phyloP scores from a whole-genome alignment of 2,329 filamentous ascomycete species.

The Pseudocercospora crystallina region DNA sequence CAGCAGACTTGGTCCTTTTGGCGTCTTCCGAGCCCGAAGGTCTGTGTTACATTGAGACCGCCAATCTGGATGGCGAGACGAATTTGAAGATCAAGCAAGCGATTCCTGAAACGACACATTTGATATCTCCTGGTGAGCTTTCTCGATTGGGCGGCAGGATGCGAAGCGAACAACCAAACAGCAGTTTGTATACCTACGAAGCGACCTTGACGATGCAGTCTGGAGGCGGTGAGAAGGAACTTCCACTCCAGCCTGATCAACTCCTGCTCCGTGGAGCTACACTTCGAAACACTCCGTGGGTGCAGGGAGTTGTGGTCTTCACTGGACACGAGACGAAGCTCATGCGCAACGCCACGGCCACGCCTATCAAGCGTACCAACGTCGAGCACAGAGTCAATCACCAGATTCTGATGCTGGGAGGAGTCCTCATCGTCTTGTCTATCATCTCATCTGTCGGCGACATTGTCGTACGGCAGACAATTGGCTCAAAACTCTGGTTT shows the following conservation, averaged over 20 bases:
- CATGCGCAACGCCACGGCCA: conserved; percentile 96
- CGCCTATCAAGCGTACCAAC: conserved; percentile 95
- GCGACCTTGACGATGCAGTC: conserved; percentile 88
- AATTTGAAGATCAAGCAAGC: conserved; percentile 99
- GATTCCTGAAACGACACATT: conserved; percentile 82
- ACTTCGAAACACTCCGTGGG: conserved; percentile 92
- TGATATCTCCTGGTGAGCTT: conserved; percentile 84
- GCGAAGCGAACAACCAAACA: conserved; percentile 95
- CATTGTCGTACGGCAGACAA: conserved; percentile 70
- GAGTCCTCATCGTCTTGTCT: conserved; percentile 78
- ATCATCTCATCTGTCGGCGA: conserved; percentile 90
- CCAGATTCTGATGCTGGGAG: conserved; percentile 86
- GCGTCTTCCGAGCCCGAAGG: conserved; percentile 97
- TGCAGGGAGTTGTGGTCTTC: conserved; percentile 94
- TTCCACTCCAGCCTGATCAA: conserved; percentile 87
- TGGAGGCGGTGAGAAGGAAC: conserved; percentile 88
- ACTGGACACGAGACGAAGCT: conserved; percentile 98
- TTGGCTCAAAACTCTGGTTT: conserved; percentile 66
- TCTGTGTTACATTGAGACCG: conserved; percentile 97
- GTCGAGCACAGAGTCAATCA: conserved; percentile 92
- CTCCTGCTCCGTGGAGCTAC: conserved; percentile 90
- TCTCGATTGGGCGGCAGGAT: conserved; percentile 82
- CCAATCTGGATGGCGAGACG: conserved; percentile 95
- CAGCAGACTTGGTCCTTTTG: conserved; percentile 86
- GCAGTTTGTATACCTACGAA: conserved; percentile 97